A percentile compares a stretch with the other conserved stretches of the same genome.
phyloP scores from a whole-genome alignment of 2,329 filamentous ascomycete species.

The Sporothrix brunneoviolacea region DNA sequence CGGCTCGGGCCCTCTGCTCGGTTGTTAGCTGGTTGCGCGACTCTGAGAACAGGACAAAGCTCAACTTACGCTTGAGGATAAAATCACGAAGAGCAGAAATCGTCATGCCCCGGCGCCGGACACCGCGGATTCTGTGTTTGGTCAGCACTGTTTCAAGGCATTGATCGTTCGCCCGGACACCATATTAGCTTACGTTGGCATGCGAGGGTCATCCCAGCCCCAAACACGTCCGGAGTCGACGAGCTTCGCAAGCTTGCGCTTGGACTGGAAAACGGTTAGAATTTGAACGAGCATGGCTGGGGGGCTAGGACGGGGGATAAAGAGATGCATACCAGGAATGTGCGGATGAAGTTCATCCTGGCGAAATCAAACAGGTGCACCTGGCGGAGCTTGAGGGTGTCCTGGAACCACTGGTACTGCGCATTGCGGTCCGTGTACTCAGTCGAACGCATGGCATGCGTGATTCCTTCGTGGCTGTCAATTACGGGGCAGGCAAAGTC shows the following conservation, averaged over 20 bases:
- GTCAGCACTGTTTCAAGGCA: not conserved
- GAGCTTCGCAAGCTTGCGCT: conserved; percentile 79
- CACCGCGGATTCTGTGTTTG: conserved; percentile 46
- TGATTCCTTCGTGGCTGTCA: conserved; percentile 74
- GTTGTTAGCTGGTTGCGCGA: not conserved
- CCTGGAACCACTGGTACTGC: conserved; percentile 80
- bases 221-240: conserved; percentile 69
- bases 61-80: conserved; percentile 57
- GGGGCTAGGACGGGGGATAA: not conserved
- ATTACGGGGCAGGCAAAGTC: conserved; percentile 80
- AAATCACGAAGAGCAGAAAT: conserved; percentile 74
- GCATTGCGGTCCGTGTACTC: conserved; percentile 80
- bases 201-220: conserved; percentile 82
- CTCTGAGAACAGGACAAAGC: not conserved
- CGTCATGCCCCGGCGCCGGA: conserved; percentile 71
- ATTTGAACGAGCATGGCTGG: too few species aligned
- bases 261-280: conserved; percentile 40
- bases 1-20: conserved; percentile 61
- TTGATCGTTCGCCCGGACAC: too few species aligned
- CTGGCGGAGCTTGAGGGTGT: conserved; percentile 64
- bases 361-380: conserved; percentile 84
- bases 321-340: conserved; percentile 46
- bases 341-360: conserved; percentile 76
- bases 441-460: conserved; percentile 74
- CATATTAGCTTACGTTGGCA: conserved; percentile 57